phyloP scores from a whole-genome alignment of 208 protist species.

The Acanthamoeba sp. region DNA sequence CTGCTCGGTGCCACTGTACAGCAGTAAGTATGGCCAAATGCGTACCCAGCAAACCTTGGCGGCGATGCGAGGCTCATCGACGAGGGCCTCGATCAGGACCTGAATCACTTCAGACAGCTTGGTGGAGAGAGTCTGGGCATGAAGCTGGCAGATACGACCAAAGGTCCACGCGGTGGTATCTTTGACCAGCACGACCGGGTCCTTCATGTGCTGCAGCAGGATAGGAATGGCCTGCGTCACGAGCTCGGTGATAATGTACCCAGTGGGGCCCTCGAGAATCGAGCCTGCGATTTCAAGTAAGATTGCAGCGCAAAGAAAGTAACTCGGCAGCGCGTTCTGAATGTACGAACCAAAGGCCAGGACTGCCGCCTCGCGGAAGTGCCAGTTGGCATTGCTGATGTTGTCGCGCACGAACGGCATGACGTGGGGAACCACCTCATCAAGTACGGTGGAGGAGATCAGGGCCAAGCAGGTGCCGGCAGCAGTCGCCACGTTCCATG shows the following conservation, averaged over 20 bases:
- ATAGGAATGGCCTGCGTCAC: slow-evolving; percentile 93
- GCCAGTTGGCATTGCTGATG: slow-evolving; percentile 94
- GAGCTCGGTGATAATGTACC: slow-evolving; percentile 90
- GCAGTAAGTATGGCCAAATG: not conserved
- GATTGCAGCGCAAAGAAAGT: not conserved
- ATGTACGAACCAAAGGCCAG: slow-evolving; percentile 94
- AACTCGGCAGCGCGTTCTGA: not conserved
- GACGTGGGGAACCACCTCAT: slow-evolving; percentile 90
- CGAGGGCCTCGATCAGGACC: slow-evolving; percentile 78
- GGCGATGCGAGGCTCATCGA: slow-evolving; percentile 90
- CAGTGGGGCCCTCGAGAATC: slow-evolving; percentile 95
- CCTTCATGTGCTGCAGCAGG: slow-evolving; percentile 93
- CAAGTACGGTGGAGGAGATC: slow-evolving; percentile 91
- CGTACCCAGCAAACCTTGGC: slow-evolving; percentile 94
- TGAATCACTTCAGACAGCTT: slow-evolving; percentile 83
- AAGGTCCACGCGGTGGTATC: slow-evolving; percentile 97
- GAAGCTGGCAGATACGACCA: slow-evolving; percentile 95
- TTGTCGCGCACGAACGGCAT: slow-evolving; percentile 96
- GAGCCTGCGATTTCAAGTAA: slow-evolving; percentile 80
- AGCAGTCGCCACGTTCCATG: slow-evolving; percentile 96
- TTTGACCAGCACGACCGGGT: slow-evolving; percentile 91
- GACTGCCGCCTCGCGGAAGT: slow-evolving; percentile 95
- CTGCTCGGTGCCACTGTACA: too few relatives aligned
- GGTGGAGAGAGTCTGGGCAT: slow-evolving; percentile 90
- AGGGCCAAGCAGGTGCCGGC: slow-evolving; percentile 94